These are phyloP conservation scores for Myriosclerotinia scirpicola DNA, from an alignment of 2,329 filamentous ascomycete species.

Conservation along the genomic window DNA sequence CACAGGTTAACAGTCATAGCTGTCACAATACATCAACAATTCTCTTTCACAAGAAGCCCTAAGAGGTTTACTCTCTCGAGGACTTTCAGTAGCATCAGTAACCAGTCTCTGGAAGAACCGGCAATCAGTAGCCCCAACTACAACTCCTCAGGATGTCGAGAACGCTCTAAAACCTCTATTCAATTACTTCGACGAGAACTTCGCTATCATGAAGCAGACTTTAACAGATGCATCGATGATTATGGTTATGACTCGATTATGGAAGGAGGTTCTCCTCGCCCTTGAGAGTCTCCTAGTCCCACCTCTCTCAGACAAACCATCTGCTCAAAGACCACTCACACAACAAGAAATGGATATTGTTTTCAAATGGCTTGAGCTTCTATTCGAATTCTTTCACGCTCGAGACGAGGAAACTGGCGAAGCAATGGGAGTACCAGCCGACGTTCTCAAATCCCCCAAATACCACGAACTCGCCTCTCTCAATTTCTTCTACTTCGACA, in stretches of 20 bases:
- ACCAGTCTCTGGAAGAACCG: conserved; percentile 68
- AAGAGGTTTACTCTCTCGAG: conserved; percentile 67
- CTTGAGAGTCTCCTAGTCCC: conserved; percentile 89
- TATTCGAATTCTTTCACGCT: conserved; percentile 95
- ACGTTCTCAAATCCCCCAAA: conserved; percentile 94
- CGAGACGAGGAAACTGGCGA: conserved; percentile 80
- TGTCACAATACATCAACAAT: conserved; percentile 88
- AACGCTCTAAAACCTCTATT: conserved; percentile 82
- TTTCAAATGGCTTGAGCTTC: conserved; percentile 87
- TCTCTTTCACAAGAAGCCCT: conserved; percentile 83
- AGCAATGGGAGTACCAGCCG: conserved; percentile 82
- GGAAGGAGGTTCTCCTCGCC: conserved; percentile 95
- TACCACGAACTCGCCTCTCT: conserved; percentile 96
- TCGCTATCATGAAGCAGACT: conserved; percentile 97
- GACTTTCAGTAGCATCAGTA: conserved; percentile 70
- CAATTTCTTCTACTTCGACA: conserved; percentile 98
- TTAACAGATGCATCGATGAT: conserved; percentile 95
- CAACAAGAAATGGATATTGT: conserved; percentile 92
- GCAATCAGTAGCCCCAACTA: conserved; percentile 53
- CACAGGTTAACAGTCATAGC: conserved; percentile 49
- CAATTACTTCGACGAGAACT: conserved; percentile 96
- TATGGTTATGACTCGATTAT: conserved; percentile 95
- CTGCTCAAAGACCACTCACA: conserved; percentile 76
- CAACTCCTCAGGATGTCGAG: conserved; percentile 72
- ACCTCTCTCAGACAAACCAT: conserved; percentile 91